phyloP scores from a whole-genome alignment of 768 basidiomycete species.

The Mycena haematopus region DNA sequence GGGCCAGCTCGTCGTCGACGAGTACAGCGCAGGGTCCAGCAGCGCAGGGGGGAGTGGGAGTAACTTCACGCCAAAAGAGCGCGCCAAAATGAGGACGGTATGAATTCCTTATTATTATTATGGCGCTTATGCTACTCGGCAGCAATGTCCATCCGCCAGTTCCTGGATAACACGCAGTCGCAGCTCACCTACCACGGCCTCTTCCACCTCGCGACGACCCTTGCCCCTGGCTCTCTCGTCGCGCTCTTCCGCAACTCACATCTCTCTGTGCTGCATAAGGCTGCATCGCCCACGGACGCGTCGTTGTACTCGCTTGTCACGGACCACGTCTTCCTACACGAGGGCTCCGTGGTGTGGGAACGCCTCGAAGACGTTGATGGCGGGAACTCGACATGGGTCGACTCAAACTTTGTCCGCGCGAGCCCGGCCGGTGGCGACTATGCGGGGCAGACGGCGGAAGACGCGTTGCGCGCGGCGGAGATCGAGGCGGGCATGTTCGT shows the following conservation, averaged over 20 bases:
- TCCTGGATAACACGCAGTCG: constrained; percentile 74
- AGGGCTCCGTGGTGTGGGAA: constrained; percentile 89
- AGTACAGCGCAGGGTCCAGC: constrained; percentile 38
- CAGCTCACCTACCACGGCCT: constrained; percentile 91
- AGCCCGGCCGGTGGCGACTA: constrained; percentile 83
- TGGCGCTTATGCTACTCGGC: not conserved
- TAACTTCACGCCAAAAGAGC: constrained; percentile 58
- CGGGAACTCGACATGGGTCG: constrained; percentile 76
- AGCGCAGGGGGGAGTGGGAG: constrained; percentile 21
- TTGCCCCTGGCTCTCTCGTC: constrained; percentile 61
- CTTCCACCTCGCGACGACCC: constrained; percentile 75
- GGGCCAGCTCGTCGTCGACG: constrained; percentile 60
- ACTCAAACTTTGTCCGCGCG: constrained; percentile 67
- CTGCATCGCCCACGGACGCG: constrained; percentile 40
- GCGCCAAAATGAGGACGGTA: constrained; percentile 76
- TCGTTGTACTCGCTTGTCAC: constrained; percentile 85
- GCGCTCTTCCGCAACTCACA: constrained; percentile 93
- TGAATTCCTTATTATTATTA: constrained; percentile 27
- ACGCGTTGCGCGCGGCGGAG: constrained; percentile 58
- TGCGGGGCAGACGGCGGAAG: constrained; percentile 74
- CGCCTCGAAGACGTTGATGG: constrained; percentile 89
- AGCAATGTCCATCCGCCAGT: constrained; percentile 74
- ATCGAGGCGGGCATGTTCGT: constrained; percentile 46
- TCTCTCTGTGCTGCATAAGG: constrained; percentile 84
- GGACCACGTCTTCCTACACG: constrained; percentile 79